A percentile compares a stretch with the other conserved stretches of the same genome.
Evolutionary conservation across 768 basidiomycete species (phyloP).

Genomic region (Mycena sanguinolenta): DNA sequence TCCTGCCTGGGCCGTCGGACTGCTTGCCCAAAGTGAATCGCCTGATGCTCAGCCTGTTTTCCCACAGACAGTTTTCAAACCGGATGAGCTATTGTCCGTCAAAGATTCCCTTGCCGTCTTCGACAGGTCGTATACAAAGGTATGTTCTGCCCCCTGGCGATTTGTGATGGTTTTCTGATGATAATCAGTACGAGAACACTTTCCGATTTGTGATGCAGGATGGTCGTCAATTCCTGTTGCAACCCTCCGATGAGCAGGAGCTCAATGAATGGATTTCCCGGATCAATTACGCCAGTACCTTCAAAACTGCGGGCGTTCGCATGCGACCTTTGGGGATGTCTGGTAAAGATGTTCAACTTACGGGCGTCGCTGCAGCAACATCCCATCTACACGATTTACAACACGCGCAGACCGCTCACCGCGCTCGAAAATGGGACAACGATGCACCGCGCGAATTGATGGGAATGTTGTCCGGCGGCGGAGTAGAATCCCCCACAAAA

Average conservation of each 20-base stretch:
- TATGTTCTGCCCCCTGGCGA: constrained; percentile 47
- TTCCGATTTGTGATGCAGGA: constrained; percentile 84
- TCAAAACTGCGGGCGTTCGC: constrained; percentile 85
- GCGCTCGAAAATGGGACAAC: constrained; percentile 57
- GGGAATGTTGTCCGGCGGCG: constrained; percentile 55
- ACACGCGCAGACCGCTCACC: constrained; percentile 44
- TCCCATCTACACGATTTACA: constrained; percentile 84
- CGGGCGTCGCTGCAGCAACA: constrained; percentile 88
- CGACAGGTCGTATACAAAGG: constrained; percentile 85
- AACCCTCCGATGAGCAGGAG: constrained; percentile 75
- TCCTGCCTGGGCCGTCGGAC: constrained; percentile 62
- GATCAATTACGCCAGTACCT: constrained; percentile 95
- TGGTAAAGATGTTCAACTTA: constrained; percentile 77
- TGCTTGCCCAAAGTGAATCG: constrained; percentile 59
- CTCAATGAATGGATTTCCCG: constrained; percentile 91
- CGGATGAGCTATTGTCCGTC: constrained; percentile 89
- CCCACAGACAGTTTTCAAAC: constrained; percentile 67
- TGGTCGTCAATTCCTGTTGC: constrained; percentile 87
- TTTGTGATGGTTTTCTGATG: constrained; percentile 7
- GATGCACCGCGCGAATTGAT: constrained; percentile 56
- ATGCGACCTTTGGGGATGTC: constrained; percentile 85
- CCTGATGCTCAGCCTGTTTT: constrained; percentile 49
- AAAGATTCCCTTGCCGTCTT: constrained; percentile 84
- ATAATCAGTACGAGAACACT: constrained; percentile 72
- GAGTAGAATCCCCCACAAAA: constrained; percentile 40